Evolutionary conservation across 805 yeast genomes (phyloP).

Genomic region (Wickerhamiella shivajii): DNA sequence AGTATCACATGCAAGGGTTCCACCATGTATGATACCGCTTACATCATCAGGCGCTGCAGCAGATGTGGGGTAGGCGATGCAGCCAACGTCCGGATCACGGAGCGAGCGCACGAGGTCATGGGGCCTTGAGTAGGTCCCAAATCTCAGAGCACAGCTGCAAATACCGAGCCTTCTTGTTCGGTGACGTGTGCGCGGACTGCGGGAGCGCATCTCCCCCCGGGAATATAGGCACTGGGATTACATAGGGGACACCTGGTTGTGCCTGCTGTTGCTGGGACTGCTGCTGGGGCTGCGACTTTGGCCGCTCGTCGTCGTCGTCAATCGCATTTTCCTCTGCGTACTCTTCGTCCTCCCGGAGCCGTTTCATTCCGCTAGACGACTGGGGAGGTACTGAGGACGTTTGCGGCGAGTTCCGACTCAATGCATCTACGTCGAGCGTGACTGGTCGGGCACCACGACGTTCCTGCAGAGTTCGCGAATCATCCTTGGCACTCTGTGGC

Average conservation of each 20-base stretch:
- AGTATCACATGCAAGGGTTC: no score
- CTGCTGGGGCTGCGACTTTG: neutral
- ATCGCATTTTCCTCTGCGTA: slow-evolving; percentile 12
- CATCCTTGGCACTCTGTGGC: no score
- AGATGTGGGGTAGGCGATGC: no score
- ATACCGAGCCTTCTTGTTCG: slow-evolving; percentile 17
- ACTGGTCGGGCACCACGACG: slow-evolving; percentile 10
- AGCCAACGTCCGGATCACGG: no score
- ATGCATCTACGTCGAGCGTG: slow-evolving; percentile 9
- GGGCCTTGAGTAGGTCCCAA: slow-evolving; percentile 24
- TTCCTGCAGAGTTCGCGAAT: slow-evolving; percentile 9
- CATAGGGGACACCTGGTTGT: neutral
- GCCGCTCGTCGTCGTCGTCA: slow-evolving; percentile 12
- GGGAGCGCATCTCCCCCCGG: no score
- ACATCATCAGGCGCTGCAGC: no score
- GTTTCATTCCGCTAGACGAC: no score
- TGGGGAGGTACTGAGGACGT: no score
- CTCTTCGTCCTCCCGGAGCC: slow-evolving; percentile 11
- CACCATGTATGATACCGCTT: no score
- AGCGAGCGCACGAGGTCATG: no score
- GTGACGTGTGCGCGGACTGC: neutral
- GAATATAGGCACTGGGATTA: neutral
- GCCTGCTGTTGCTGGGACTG: slow-evolving; percentile 2
- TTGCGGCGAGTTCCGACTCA: slow-evolving; percentile 2
- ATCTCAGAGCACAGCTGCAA: slow-evolving; percentile 21